Percentiles rank a stretch among this genome's conserved stretches.
phyloP scores from a whole-genome alignment of 306 rosid species.

The Glycine soja region DNA sequence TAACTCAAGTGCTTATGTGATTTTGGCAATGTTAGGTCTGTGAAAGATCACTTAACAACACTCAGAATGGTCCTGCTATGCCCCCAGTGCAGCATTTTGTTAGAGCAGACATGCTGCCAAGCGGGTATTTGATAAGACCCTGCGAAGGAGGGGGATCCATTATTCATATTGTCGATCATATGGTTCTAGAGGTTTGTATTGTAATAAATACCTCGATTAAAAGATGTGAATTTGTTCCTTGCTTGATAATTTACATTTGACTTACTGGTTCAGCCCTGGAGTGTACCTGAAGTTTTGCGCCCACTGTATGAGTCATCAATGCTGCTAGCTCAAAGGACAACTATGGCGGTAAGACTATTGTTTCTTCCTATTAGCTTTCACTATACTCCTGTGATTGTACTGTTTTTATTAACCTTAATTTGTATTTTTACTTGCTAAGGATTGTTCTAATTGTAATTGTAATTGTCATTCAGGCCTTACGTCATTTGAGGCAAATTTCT shows the following conservation, averaged over 20 bases:
- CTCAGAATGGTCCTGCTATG: conserved; percentile 96
- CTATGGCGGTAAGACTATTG: conserved; percentile 78
- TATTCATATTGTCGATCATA: conserved; percentile 92
- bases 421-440: not conserved
- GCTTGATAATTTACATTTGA: conserved; percentile 39
- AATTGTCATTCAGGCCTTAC: conserved; percentile 72
- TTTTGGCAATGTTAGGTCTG: conserved; percentile 68
- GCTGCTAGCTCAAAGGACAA: conserved; percentile 90
- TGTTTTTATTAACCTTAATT: not conserved
- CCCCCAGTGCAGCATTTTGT: conserved; percentile 91
- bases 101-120: conserved; percentile 91
- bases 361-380: not conserved
- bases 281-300: conserved; percentile 96
- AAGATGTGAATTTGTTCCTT: conserved; percentile 18
- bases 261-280: conserved; percentile 76
- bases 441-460: conserved; percentile 15
- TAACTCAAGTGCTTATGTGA: not conserved
- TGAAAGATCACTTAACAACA: conserved; percentile 98
- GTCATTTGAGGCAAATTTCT: conserved; percentile 92
- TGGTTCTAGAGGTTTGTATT: conserved; percentile 80
- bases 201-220: not conserved
- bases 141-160: conserved; percentile 99
- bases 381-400: conserved; percentile 9
- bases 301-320: conserved; percentile 92
- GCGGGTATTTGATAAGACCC: conserved; percentile 94